Percentiles rank a stretch among this genome's conserved stretches.
Conservation (phyloP, 805 yeast genomes). For the Kluyveromyces siamensis region DNA sequence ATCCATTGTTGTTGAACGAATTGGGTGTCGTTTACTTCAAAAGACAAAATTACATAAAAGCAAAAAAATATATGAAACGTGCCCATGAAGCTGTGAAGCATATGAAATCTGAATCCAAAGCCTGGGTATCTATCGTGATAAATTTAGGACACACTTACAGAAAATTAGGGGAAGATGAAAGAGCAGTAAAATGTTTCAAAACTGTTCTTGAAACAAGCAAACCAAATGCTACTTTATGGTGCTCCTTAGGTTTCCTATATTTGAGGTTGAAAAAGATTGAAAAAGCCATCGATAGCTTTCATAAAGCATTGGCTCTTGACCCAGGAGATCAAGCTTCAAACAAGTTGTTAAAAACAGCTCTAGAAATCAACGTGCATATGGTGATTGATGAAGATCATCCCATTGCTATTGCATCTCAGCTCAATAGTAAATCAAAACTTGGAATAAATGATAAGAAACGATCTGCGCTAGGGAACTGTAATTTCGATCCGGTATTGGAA, state of each 20-base stretch:
- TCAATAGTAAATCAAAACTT: constrained; percentile 6
- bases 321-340: constrained; percentile 80
- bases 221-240: constrained; percentile 57
- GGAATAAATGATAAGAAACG: constrained; percentile 1
- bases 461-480: background rate
- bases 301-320: constrained; percentile 67
- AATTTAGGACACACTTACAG: constrained; percentile 87
- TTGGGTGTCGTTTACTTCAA: constrained; percentile 88
- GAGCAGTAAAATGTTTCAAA: constrained; percentile 67
- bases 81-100: constrained; percentile 64
- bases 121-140: constrained; percentile 77
- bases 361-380: constrained; percentile 42
- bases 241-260: constrained; percentile 80
- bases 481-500: constrained; percentile 3
- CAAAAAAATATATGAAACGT: constrained; percentile 60
- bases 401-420: constrained; percentile 15
- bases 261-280: constrained; percentile 55
- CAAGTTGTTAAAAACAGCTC: constrained; percentile 72
- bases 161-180: constrained; percentile 47
- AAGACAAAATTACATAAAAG: constrained; percentile 52
- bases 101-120: constrained; percentile 67
- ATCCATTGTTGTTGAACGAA: constrained; percentile 85
- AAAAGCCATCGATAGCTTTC: constrained; percentile 68
- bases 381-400: constrained; percentile 25
- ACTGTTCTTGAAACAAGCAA: constrained; percentile 62